Percentiles rank a stretch among this genome's conserved stretches.
Conservation (phyloP, 179 eudicot genomes). For the Camellia oleifera region DNA sequence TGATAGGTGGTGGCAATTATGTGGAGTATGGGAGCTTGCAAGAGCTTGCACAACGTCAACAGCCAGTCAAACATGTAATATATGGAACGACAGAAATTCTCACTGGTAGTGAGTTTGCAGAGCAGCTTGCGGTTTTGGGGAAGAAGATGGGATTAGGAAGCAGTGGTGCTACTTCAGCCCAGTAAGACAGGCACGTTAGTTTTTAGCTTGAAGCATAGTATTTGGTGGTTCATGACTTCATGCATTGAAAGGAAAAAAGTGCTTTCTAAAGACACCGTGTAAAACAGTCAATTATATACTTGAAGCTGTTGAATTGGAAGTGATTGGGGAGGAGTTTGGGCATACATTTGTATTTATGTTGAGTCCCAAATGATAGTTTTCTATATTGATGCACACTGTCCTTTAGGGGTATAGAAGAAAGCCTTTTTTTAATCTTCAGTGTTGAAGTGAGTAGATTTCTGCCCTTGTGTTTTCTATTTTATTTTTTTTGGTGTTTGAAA, state of each 20-base stretch:
- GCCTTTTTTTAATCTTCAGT: background rate
- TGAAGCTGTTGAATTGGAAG: slow-evolving; percentile 8
- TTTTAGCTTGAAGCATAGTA: slow-evolving; percentile 3
- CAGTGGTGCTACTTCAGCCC: slow-evolving; percentile 38
- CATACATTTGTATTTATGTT: background rate
- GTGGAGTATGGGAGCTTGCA: slow-evolving; percentile 91
- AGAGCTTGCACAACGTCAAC: slow-evolving; percentile 72
- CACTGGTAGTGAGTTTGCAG: slow-evolving; percentile 83
- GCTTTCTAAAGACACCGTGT: background rate
- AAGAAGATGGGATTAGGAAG: slow-evolving; percentile 89
- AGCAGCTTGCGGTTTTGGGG: slow-evolving; percentile 84
- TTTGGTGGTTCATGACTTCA: background rate
- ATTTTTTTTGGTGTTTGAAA: background rate
- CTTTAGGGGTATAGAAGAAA: slow-evolving; percentile 1
- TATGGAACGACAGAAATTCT: slow-evolving; percentile 91
- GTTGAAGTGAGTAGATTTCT: background rate
- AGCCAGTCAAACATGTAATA: slow-evolving; percentile 67
- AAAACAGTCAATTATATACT: background rate
- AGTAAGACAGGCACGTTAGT: slow-evolving; percentile 15
- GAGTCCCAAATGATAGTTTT: background rate
- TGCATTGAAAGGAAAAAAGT: background rate
- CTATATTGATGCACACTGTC: background rate
- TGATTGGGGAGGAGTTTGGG: background rate
- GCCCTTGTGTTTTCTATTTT: background rate
- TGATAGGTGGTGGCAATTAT: slow-evolving; percentile 98